Percentiles rank a stretch among this genome's conserved stretches.
Conservation (phyloP, 78 protist species). For the Capsaspora owczarzaki region DNA sequence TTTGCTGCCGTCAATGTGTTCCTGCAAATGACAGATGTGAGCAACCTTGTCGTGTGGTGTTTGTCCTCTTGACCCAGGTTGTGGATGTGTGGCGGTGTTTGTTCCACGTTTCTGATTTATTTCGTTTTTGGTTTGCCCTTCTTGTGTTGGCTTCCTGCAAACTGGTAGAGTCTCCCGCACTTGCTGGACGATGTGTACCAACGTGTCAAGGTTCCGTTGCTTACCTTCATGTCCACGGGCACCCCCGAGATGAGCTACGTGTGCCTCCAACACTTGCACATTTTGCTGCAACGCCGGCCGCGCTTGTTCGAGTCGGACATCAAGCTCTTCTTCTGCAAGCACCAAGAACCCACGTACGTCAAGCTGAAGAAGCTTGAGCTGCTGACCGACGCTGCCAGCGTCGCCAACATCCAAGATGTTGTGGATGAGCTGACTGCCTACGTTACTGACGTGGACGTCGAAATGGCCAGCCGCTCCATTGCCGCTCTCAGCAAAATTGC, state of each 20-base stretch:
- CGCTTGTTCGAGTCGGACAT: constrained; percentile 28
- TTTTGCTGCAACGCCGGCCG: constrained; percentile 35
- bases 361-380: not conserved
- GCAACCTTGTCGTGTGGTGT: not conserved
- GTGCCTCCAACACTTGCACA: constrained; percentile 45
- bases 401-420: not conserved
- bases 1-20: constrained; percentile 53
- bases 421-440: constrained; percentile 27
- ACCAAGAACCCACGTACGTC: not conserved
- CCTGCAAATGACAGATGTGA: not conserved
- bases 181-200: constrained; percentile 34
- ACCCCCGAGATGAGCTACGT: constrained; percentile 26
- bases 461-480: constrained; percentile 25
- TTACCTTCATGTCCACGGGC: constrained; percentile 30
- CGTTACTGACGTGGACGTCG: constrained; percentile 46
- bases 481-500: constrained; percentile 13
- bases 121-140: too few species aligned
- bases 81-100: not conserved
- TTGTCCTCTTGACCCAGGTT: not conserved
- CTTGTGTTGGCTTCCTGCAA: not conserved
- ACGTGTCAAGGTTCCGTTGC: constrained; percentile 35
- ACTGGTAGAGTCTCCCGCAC: constrained; percentile 2
- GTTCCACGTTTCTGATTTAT: not conserved
- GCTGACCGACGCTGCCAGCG: constrained; percentile 23
- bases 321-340: constrained; percentile 18